Base-by-base conservation (phyloP, 306 rosid genomes). In the Sindora glabra region DNA sequence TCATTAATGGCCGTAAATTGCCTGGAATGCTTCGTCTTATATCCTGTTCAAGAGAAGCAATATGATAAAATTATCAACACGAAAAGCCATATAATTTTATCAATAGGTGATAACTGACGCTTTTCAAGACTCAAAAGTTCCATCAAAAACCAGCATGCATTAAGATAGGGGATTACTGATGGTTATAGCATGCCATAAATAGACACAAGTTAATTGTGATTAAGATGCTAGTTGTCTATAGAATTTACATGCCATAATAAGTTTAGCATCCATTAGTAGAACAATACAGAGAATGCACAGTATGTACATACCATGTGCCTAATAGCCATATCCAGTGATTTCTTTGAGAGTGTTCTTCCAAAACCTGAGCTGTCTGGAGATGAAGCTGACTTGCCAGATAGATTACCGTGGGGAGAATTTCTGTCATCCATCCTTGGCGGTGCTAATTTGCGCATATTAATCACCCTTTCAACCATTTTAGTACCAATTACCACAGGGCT, bases 291-390 rank as follows among this genome's bases (percentile, higher is more conserved):
- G 29, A 26, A 26, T 16, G 14, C 50, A 30, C 55, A 37, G 41
- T 64, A 64, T 53, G 66, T 63, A 54, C 77, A 17, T 74, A 90
- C 97, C 97, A 90, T 90, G 70, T 90, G 97, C 72, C 97, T 79
- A 64, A 90, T 84, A 46, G 97, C 97, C 97, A 90, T 90, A 74
- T 90, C 97, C 75, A 90, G 82, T 38, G 97, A 90, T 74, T 87
- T 90, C 89, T 87, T 90, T 64, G 97, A 90, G 12, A 90, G 94
- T 16, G 89, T 69, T 77, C 97, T 84, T 62, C 97, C 97, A 54
- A 90, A 87, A 54, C 96, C 96, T 27, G 84, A 79, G 77, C 94
- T 83, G 62, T 90, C 96, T 8, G 96, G 97, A 54, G 97, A 90
- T 34, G 86, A 79, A 33, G 85, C 70, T 8, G 91, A 82, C 83